These are phyloP conservation scores for Hypoxylon rubiginosum DNA, from an alignment of 2,329 filamentous ascomycete species.

Conservation along the genomic window DNA sequence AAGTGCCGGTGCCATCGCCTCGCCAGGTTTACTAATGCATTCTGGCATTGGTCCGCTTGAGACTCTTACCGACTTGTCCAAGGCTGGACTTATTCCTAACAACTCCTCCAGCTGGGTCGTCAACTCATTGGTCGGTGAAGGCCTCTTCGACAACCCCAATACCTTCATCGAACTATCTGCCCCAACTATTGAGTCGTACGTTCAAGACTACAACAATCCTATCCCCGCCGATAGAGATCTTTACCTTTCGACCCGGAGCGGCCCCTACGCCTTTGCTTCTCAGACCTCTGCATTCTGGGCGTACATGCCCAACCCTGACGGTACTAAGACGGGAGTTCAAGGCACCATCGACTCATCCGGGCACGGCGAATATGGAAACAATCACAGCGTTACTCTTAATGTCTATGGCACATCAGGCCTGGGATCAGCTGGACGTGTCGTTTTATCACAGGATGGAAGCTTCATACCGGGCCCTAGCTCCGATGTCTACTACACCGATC, in stretches of 20 bases:
- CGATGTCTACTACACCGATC: conserved; percentile 62
- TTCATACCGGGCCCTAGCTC: conserved; percentile 58
- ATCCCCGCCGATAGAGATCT: conserved; percentile 57
- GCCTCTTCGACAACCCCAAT: conserved; percentile 69
- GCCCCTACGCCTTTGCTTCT: conserved; percentile 66
- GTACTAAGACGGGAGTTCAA: conserved; percentile 60
- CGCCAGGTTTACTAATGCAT: conserved; percentile 55
- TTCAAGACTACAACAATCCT: conserved; percentile 61
- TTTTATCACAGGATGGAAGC: conserved; percentile 56
- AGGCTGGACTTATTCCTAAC: conserved; percentile 40
- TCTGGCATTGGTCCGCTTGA: conserved; percentile 55
- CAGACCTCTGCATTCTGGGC: conserved; percentile 68
- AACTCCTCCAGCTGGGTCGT: conserved; percentile 61
- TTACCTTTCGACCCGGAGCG: conserved; percentile 63
- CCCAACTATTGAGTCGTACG: conserved; percentile 61
- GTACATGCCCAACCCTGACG: conserved; percentile 58
- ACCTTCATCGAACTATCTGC: conserved; percentile 64
- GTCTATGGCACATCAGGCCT: conserved; percentile 69
- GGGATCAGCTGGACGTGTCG: conserved; percentile 61
- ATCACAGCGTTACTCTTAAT: conserved; percentile 67
- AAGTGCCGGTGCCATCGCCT: conserved; percentile 54
- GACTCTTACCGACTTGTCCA: conserved; percentile 37
- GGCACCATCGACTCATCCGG: conserved; percentile 66
- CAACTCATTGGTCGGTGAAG: conserved; percentile 62
- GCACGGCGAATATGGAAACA: conserved; percentile 55